Evolutionary conservation across 164 flowering plant genomes (phyloP), one percentile per base, ranked within the genome.

Genomic region (Chloranthus sessilifolius): DNA sequence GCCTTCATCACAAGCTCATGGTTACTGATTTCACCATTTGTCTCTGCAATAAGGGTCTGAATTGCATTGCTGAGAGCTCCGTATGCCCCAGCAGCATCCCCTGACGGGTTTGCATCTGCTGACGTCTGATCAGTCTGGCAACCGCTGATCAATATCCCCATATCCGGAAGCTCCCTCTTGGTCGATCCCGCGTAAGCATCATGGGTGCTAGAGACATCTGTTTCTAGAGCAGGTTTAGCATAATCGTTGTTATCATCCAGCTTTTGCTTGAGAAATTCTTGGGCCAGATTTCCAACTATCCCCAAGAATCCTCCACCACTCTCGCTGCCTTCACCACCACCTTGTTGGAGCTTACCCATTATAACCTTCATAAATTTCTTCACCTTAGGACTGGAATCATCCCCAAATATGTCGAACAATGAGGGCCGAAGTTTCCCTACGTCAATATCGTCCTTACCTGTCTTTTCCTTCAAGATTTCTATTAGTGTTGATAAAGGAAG

Each of bases 41-140:
- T 60, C 53, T 85, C 79, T 0, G 60, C 66, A 25, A 92, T 44
- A 21, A 92, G 82, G 7, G 64, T 73, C 77, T 92, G 98, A 31
- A 92, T 84, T n/a, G 91, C 95, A 60, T 92, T 88, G 74, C 96
- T 91, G 12, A 85, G 73, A 21, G 98, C 98, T 28, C 96, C 98
- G 70, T 91, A 88, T n/a, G 98, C 75, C 33, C 56, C 58, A 12
- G 14, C 19, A 7, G 85, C 37, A 41, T 71, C 61, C 2, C 96
- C 95, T 0, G 74, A n/a, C 11, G 94, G 95, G 45, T 50, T 78
- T 10, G 95, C 94, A 66, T 91, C 96, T 0, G 95, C 98, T 0
- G 98, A 91, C 8, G 98, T 91, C 48, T 92, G 86, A 47, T 85
- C 58, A 0, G 84, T 85, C 61, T 92, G 98, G 65, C 98, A 92